phyloP scores from a whole-genome alignment of 2,329 filamentous ascomycete genomes.

The Amylocarpus encephaloides region DNA sequence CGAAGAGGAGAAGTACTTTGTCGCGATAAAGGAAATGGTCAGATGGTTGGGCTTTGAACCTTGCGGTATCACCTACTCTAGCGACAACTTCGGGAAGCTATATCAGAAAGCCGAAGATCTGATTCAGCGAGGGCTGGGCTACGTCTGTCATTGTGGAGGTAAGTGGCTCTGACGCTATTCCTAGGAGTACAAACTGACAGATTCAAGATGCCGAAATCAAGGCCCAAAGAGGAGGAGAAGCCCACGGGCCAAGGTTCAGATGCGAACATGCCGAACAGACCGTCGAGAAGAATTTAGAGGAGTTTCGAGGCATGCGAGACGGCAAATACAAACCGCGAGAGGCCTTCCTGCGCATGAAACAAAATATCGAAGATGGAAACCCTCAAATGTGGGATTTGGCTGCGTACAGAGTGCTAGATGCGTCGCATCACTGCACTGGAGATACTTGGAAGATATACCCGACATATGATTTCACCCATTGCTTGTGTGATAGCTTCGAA shows the following conservation, averaged over 20 bases:
- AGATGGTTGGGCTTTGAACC: slow-evolving; percentile 77
- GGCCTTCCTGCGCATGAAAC: slow-evolving; percentile 89
- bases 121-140: slow-evolving; percentile 63
- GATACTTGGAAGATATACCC: slow-evolving; percentile 89
- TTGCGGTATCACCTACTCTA: slow-evolving; percentile 74
- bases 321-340: slow-evolving; percentile 82
- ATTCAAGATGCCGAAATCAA: slow-evolving; percentile 70
- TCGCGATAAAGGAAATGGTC: slow-evolving; percentile 82
- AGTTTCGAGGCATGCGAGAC: slow-evolving; percentile 87
- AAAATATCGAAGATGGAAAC: slow-evolving; percentile 75
- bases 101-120: slow-evolving; percentile 87
- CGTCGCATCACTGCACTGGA: slow-evolving; percentile 72
- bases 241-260: slow-evolving; percentile 63
- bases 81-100: slow-evolving; percentile 77
- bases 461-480: slow-evolving; percentile 89
- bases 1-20: slow-evolving; percentile 85
- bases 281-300: slow-evolving; percentile 67
- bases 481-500: slow-evolving; percentile 87
- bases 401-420: slow-evolving; percentile 77
- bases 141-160: slow-evolving; percentile 81
- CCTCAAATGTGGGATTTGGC: slow-evolving; percentile 96
- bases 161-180: slow-evolving; percentile 10
- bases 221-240: slow-evolving; percentile 74
- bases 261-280: slow-evolving; percentile 74
- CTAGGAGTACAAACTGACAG: slow-evolving; percentile 22